These are phyloP conservation scores for Colletotrichum tropicale DNA, from an alignment of 2,329 filamentous ascomycete genomes.

Conservation along the genomic window DNA sequence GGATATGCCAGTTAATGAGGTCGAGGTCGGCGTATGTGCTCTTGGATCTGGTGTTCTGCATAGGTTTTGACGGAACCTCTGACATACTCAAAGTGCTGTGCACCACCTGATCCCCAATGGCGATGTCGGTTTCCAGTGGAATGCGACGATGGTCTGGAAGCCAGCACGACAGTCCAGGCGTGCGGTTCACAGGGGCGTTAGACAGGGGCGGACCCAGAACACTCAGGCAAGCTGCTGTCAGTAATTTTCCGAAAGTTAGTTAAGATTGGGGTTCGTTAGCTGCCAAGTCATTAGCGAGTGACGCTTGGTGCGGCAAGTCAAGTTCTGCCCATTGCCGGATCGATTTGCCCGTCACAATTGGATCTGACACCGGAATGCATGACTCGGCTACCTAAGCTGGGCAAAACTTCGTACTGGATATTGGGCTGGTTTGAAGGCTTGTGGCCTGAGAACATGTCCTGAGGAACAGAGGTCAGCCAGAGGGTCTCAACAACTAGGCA, in stretches of 20 bases:
- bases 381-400: background rate
- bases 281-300: background rate
- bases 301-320: background rate
- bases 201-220: background rate
- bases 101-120: background rate
- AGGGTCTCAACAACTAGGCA: background rate
- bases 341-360: background rate
- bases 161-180: background rate
- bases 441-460: background rate
- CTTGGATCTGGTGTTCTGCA: background rate
- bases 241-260: background rate
- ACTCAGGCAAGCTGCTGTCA: background rate
- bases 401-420: background rate
- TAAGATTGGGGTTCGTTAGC: background rate
- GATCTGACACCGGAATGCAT: too few species aligned
- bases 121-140: background rate
- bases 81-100: background rate
- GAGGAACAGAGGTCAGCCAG: background rate
- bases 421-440: background rate
- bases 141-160: background rate
- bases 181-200: background rate
- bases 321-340: background rate
- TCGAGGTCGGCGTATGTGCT: background rate
- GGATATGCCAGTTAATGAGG: background rate
- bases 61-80: background rate